Percentiles rank a stretch among this genome's conserved stretches.
phyloP scores from a whole-genome alignment of 176 grass and related monocot genomes.

The Carex littledalei region DNA sequence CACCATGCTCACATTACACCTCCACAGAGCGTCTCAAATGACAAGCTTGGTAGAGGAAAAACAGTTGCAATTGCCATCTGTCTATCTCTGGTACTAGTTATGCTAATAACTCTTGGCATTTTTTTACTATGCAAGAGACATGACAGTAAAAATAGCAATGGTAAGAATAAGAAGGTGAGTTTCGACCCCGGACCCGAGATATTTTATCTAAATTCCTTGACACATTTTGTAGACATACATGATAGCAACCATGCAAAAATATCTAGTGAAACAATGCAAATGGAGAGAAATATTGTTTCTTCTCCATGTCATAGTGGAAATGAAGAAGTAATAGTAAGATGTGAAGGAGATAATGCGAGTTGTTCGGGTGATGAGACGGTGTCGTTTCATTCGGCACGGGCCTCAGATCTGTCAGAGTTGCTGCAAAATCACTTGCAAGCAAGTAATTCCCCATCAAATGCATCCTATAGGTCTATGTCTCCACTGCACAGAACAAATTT shows the following conservation, averaged over 20 bases:
- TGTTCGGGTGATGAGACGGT: constrained; percentile 41
- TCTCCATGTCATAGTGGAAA: neutral
- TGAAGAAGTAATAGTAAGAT: constrained; percentile 8
- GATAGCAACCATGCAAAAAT: neutral
- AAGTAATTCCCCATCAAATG: constrained; percentile 14
- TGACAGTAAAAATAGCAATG: neutral
- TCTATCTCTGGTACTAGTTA: constrained; percentile 21
- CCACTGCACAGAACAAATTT: neutral
- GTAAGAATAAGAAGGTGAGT: constrained; percentile 52
- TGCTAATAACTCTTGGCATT: constrained; percentile 29
- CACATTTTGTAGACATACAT: constrained; percentile 44
- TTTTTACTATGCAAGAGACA: constrained; percentile 49
- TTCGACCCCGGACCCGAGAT: constrained; percentile 59
- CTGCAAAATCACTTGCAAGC: neutral
- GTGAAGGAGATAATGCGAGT: constrained; percentile 12
- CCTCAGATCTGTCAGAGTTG: neutral
- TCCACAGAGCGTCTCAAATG: constrained; percentile 9
- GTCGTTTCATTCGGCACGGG: constrained; percentile 56
- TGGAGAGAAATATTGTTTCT: constrained; percentile 17
- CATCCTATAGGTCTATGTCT: neutral
- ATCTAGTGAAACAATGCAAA: constrained; percentile 7
- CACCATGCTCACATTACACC: neutral
- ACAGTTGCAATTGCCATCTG: constrained; percentile 25
- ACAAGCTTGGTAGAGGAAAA: constrained; percentile 5
- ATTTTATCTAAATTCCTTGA: constrained; percentile 65